Base-by-base conservation (phyloP, 345 rosid species). In the Populus euphratica region DNA sequence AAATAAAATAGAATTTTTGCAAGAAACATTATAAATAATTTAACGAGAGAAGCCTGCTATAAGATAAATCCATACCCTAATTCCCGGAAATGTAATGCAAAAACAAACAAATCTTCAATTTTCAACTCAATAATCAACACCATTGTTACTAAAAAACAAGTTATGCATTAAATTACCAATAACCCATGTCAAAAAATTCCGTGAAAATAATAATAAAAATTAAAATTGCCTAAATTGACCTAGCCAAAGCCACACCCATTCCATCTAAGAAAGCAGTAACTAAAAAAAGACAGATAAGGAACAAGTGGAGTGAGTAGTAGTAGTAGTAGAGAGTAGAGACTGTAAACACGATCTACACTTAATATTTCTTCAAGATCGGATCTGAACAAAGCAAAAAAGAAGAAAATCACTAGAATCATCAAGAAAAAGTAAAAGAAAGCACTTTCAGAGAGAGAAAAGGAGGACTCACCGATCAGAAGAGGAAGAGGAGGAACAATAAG, bases 381-480 rank as follows among this genome's bases (percentile, higher is more conserved):
- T 81, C 81, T 81, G 74, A 49, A 33, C 50, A 33, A 75, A 38
- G 27, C 68, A 38, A 16, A 35, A 61, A n/a, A 54, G 8, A 8
- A 61, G 7, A 27, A 41, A 29, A 5, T 11, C 33, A 64, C 36
- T 21, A 27, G 61, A 74, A 65, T 54, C 68, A 36, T 5, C 29
- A 62, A 59, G 11, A 17, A 62, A 18, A 11, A 12, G n/a, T 10
- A 20, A n/a, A 59, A 27, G 0, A 47, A 20, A 6, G 23, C 0
- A 12, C 3, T 18, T 27, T 35, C 14, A 17, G 7, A 59, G 13
- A 43, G 61, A 50, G 67, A 38, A 69, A 62, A 72, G 70, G 41
- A 71, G 43, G 85, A 88, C 93, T 90, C 84, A 91, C 97, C 96
- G 92, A 88, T 91, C 92, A 73, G 93, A 89, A 77, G 90, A 88